phyloP scores from a whole-genome alignment of 495 filamentous ascomycete genomes.

The Terfezia claveryi region DNA sequence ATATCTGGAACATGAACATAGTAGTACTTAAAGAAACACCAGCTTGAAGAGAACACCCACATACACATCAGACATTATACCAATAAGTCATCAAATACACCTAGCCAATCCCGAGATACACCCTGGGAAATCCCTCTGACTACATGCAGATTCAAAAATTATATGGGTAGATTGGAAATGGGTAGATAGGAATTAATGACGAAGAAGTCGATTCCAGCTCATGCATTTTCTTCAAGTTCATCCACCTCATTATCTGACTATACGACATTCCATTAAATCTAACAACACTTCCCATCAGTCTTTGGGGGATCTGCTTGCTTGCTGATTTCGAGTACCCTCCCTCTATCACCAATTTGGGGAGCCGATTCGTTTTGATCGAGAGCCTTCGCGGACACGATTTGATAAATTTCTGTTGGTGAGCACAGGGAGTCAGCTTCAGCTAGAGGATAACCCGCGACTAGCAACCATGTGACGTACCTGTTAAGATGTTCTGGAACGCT shows the following conservation, averaged over 20 bases:
- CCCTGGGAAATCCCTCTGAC: no score
- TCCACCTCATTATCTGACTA: conserved; percentile 20
- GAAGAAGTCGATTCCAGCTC: conserved; percentile 14
- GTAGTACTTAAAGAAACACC: no score
- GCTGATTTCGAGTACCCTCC: conserved; percentile 62
- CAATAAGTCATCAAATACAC: not conserved
- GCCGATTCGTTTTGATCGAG: conserved; percentile 63
- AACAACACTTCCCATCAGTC: conserved; percentile 79
- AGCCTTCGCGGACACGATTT: conserved; percentile 94
- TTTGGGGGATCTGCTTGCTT: conserved; percentile 52
- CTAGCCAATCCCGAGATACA: conserved; percentile 6
- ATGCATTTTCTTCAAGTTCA: conserved; percentile 21
- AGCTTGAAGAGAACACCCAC: conserved; percentile 3
- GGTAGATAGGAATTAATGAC: no score
- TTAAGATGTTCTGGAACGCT: conserved; percentile 98
- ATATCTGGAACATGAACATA: no score
- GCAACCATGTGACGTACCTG: conserved; percentile 37
- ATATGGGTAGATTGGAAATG: no score
- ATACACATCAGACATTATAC: not conserved
- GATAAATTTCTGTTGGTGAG: conserved; percentile 67
- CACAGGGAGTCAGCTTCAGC: not conserved
- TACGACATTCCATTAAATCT: conserved; percentile 19
- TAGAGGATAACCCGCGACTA: no score
- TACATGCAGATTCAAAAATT: no score
- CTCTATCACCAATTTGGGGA: conserved; percentile 48